phyloP scores from a whole-genome alignment of 768 basidiomycete species.

The Gloeophyllum trabeum region DNA sequence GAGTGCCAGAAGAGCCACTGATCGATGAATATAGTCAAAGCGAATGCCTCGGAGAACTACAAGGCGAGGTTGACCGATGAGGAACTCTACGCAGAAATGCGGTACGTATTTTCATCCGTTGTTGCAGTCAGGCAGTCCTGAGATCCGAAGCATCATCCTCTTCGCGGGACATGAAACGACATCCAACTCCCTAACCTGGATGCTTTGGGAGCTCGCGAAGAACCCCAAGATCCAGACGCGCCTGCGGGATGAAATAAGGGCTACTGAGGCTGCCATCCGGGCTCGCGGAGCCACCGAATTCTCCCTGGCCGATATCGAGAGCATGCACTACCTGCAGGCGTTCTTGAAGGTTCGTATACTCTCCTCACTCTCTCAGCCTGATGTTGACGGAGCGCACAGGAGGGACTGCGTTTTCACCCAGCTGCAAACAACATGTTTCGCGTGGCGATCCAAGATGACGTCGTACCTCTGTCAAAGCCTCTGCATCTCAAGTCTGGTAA shows the following conservation, averaged over 20 bases:
- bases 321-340: not conserved
- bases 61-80: constrained; percentile 4
- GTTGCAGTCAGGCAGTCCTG: not conserved
- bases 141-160: not conserved
- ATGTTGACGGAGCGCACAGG: constrained; percentile 5
- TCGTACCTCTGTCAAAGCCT: constrained; percentile 21
- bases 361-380: not conserved
- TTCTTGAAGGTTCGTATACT: not conserved
- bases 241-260: not conserved
- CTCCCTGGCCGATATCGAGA: not conserved
- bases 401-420: constrained; percentile 20
- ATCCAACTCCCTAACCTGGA: not conserved
- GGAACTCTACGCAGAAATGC: constrained; percentile 1
- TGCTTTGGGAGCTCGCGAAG: not conserved
- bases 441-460: constrained; percentile 17
- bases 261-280: not conserved
- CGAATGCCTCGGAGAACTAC: not conserved
- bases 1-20: no score
- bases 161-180: not conserved
- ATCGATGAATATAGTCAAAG: not conserved
- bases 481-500: constrained; percentile 15
- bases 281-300: not conserved
- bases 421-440: constrained; percentile 16
- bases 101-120: not conserved
- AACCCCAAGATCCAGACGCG: not conserved